phyloP scores from a whole-genome alignment of 2,329 filamentous ascomycete genomes.

The Ophiostoma quercus region DNA sequence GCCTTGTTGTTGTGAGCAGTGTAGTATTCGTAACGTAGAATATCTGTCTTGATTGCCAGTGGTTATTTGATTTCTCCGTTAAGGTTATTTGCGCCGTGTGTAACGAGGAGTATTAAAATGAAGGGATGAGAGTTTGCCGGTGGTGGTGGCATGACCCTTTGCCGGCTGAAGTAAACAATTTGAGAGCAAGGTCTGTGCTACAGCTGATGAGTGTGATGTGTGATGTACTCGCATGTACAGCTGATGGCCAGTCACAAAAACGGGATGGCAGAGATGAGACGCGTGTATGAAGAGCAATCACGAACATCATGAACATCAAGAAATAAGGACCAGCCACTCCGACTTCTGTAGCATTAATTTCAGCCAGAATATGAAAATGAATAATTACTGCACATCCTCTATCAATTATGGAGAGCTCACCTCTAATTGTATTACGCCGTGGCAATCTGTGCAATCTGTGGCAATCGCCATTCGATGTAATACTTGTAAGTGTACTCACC shows the following conservation, averaged over 20 bases:
- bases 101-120: neutral
- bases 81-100: slow-evolving; percentile 1
- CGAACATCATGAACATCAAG: neutral
- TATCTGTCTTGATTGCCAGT: too few relatives aligned
- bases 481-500: neutral
- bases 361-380: neutral
- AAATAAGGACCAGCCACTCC: neutral
- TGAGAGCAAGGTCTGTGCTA: neutral
- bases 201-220: too few relatives aligned
- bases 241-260: neutral
- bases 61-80: neutral
- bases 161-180: neutral
- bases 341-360: neutral
- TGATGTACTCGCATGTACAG: neutral
- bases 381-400: too few relatives aligned
- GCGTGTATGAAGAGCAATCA: neutral
- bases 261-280: too few relatives aligned
- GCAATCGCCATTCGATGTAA: neutral
- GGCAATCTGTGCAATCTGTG: neutral
- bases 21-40: too few relatives aligned
- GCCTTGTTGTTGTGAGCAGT: neutral
- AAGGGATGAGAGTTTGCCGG: neutral
- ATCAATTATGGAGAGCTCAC: neutral
- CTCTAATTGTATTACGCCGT: neutral
- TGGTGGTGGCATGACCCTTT: neutral